phyloP scores from a whole-genome alignment of 2,329 filamentous ascomycete species.

The Epichloe glyceriae region DNA sequence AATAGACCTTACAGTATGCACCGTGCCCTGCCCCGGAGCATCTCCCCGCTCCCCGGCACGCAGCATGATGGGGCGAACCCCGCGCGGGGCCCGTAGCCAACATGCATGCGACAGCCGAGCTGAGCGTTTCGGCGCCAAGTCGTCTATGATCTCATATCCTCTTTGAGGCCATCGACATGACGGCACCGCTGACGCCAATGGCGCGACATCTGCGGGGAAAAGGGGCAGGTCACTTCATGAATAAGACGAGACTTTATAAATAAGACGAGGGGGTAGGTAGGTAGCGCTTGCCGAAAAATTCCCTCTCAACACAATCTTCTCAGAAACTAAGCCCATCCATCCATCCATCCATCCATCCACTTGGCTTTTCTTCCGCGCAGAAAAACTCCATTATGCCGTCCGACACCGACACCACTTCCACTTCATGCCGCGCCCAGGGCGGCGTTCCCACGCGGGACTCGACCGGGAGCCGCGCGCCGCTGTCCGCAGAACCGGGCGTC shows the following conservation, averaged over 20 bases:
- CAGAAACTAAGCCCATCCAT: no score
- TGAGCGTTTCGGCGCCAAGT: no score
- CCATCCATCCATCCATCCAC: background rate
- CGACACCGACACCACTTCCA: background rate
- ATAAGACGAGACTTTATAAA: background rate
- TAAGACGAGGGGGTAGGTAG: background rate
- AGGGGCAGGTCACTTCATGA: no score
- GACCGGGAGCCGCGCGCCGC: background rate
- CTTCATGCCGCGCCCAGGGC: background rate
- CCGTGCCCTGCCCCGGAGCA: background rate
- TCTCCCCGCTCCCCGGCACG: background rate
- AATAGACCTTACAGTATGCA: no score
- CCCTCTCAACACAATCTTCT: background rate
- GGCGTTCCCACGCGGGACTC: background rate
- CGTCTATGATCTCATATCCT: background rate
- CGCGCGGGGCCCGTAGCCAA: background rate
- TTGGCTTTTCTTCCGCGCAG: background rate
- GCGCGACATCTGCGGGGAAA: no score
- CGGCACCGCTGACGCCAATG: background rate
- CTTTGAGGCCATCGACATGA: background rate
- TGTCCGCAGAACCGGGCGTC: constrained; percentile 2
- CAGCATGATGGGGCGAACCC: background rate
- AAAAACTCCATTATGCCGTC: background rate
- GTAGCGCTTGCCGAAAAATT: background rate
- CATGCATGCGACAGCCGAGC: background rate